These are phyloP conservation scores for Paecilomyces dactylethromorphus DNA, from an alignment of 2,329 filamentous ascomycete genomes.

Conservation along the genomic window DNA sequence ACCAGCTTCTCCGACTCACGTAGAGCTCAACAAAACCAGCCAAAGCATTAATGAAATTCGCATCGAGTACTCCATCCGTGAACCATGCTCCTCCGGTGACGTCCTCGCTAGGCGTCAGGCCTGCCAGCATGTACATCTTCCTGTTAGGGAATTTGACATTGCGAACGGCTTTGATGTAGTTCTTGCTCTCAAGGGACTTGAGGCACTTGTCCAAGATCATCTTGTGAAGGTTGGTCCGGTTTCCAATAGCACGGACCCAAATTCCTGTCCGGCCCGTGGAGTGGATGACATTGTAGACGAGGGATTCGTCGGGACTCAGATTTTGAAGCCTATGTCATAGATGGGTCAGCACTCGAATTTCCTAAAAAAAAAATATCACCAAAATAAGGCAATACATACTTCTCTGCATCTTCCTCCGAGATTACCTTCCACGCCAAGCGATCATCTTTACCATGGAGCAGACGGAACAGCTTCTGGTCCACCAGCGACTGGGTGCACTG, in stretches of 20 bases:
- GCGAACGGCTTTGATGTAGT: slow-evolving; percentile 81
- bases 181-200: slow-evolving; percentile 75
- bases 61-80: slow-evolving; percentile 82
- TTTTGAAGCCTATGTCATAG: slow-evolving; percentile 30
- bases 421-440: slow-evolving; percentile 43
- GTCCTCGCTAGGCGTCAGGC: slow-evolving; percentile 77
- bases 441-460: slow-evolving; percentile 38
- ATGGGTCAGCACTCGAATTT: not conserved
- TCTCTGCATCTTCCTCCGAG: slow-evolving; percentile 42
- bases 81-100: slow-evolving; percentile 94
- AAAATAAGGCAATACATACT: slow-evolving; percentile 24
- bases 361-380: not conserved
- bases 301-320: slow-evolving; percentile 62
- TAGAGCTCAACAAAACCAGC: slow-evolving; percentile 67
- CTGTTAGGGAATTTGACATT: slow-evolving; percentile 84
- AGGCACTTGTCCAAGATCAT: slow-evolving; percentile 72
- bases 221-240: slow-evolving; percentile 74
- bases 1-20: slow-evolving; percentile 66
- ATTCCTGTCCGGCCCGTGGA: slow-evolving; percentile 77
- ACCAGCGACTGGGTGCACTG: slow-evolving; percentile 40
- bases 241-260: slow-evolving; percentile 82
- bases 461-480: slow-evolving; percentile 40
- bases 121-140: slow-evolving; percentile 92
- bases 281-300: slow-evolving; percentile 87
- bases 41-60: slow-evolving; percentile 75